Evolutionary conservation across 257 asterid species (phyloP).

Genomic region (Sherardia arvensis): DNA sequence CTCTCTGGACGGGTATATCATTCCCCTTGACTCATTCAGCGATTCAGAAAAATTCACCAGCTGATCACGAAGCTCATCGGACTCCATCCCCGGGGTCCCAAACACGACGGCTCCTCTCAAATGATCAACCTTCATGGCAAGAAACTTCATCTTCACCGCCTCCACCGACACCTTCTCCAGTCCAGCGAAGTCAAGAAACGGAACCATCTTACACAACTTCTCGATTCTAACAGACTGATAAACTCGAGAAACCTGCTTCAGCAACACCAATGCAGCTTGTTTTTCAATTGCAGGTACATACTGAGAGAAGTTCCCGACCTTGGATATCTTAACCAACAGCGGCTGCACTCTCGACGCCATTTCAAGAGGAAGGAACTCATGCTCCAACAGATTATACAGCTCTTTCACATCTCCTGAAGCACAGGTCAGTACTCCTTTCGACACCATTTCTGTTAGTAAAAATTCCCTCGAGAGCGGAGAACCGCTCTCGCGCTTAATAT

Average conservation of each 20-base stretch:
- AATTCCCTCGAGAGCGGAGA: conserved; percentile 80
- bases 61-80: conserved; percentile 63
- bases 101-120: conserved; percentile 65
- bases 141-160: conserved; percentile 59
- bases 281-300: conserved; percentile 73
- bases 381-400: conserved; percentile 58
- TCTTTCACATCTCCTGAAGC: conserved; percentile 85
- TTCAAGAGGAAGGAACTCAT: conserved; percentile 68
- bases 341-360: conserved; percentile 64
- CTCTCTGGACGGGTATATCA: conserved; percentile 46
- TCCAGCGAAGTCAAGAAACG: conserved; percentile 56
- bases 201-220: conserved; percentile 49
- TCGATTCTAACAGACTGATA: conserved; percentile 71
- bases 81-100: conserved; percentile 71
- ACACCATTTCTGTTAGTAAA: conserved; percentile 64
- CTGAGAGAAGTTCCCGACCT: conserved; percentile 49
- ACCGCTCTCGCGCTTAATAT: conserved; percentile 24
- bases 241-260: conserved; percentile 82
- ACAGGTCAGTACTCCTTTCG: conserved; percentile 80
- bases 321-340: conserved; percentile 49
- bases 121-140: conserved; percentile 72
- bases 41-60: conserved; percentile 53
- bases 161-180: conserved; percentile 79
- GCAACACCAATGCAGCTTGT: conserved; percentile 70
- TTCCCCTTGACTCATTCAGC: conserved; percentile 45